Evolutionary conservation across 2,329 filamentous ascomycete species (phyloP).

Genomic region (Hymenoscyphus albidus): DNA sequence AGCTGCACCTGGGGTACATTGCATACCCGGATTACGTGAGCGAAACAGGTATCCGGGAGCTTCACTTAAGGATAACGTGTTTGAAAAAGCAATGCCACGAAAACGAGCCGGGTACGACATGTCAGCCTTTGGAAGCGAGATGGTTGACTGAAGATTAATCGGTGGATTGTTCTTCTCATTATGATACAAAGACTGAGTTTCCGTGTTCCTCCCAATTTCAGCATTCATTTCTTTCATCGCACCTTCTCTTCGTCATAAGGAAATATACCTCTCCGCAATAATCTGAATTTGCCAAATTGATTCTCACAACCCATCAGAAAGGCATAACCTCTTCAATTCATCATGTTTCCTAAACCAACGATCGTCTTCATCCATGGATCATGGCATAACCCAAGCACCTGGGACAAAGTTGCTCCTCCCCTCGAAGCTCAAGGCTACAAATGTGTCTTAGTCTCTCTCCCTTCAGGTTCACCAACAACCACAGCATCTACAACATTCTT

Average conservation of each 20-base stretch:
- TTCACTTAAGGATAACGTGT: background rate
- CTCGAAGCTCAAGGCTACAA: conserved; percentile 31
- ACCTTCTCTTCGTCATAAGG: background rate
- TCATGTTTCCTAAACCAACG: conserved; percentile 32
- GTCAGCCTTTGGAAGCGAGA: background rate
- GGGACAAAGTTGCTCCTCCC: conserved; percentile 37
- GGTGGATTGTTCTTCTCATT: background rate
- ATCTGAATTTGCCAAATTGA: background rate
- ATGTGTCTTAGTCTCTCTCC: conserved; percentile 36
- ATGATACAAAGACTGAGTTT: background rate
- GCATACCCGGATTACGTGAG: conserved; percentile 1
- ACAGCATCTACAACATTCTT: conserved; percentile 32
- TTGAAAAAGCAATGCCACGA: background rate
- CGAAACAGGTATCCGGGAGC: background rate
- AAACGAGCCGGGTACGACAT: background rate
- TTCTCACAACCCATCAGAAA: background rate
- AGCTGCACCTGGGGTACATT: background rate
- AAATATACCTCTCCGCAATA: background rate
- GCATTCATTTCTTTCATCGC: background rate
- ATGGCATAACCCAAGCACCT: conserved; percentile 42
- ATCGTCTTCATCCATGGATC: conserved; percentile 46
- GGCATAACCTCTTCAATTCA: background rate
- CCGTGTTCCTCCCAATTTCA: background rate
- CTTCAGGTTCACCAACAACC: conserved; percentile 34
- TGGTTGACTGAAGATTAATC: background rate